Percentiles rank a stretch among this genome's conserved stretches.
Conservation (phyloP, 495 filamentous ascomycete genomes). For the Lepraria neglecta region DNA sequence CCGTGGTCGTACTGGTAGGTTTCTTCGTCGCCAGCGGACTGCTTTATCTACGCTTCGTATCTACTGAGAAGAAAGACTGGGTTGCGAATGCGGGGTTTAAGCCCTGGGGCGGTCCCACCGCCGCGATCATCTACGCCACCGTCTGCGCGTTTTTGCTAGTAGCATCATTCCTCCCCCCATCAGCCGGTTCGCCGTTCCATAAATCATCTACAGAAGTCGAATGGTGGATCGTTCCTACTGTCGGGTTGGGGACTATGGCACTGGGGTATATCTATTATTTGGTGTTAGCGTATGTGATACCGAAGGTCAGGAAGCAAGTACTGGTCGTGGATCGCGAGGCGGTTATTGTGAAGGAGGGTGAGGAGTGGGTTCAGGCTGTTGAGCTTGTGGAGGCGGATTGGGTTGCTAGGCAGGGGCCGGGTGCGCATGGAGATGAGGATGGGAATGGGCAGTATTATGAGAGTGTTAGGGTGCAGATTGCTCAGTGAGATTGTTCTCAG, state of each 20-base stretch:
- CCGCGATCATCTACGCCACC: slow-evolving; percentile 28
- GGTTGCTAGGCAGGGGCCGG: slow-evolving; percentile 15
- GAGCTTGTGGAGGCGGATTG: slow-evolving; percentile 24
- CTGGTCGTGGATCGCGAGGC: slow-evolving; percentile 23
- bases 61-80: slow-evolving; percentile 24
- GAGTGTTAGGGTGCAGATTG: not conserved
- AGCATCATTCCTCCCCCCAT: slow-evolving; percentile 16
- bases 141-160: slow-evolving; percentile 16
- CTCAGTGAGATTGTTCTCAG: not conserved
- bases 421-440: not conserved
- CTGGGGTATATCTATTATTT: slow-evolving; percentile 24
- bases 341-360: slow-evolving; percentile 20
- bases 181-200: slow-evolving; percentile 6
- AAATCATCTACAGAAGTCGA: not conserved
- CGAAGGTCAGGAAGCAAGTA: slow-evolving; percentile 12
- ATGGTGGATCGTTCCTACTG: slow-evolving; percentile 14
- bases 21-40: slow-evolving; percentile 34
- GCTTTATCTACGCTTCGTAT: slow-evolving; percentile 29
- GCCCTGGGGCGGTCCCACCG: slow-evolving; percentile 27
- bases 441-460: not conserved
- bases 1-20: slow-evolving; percentile 30
- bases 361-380: slow-evolving; percentile 24
- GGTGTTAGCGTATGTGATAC: slow-evolving; percentile 18
- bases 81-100: slow-evolving; percentile 20
- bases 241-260: slow-evolving; percentile 10